Base-by-base conservation (phyloP, 2,329 filamentous ascomycete species). In the Apiospora saccharicola region DNA sequence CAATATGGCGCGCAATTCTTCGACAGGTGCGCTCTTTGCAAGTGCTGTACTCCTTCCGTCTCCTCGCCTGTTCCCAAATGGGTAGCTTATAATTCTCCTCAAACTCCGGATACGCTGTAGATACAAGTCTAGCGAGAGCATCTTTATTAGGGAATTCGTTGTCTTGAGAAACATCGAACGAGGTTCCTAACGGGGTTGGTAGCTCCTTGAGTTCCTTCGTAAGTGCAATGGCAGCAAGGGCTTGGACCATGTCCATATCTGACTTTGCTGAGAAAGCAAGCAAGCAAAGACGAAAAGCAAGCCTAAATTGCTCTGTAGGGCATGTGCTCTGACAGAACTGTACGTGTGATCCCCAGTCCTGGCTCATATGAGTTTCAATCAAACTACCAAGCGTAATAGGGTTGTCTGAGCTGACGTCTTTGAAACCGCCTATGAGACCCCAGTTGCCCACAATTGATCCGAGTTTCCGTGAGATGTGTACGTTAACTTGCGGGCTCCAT, bases 391-490 rank as follows among this genome's bases (percentile, higher is more conserved):
- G 37, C 12, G 67, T 37, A 8, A 26, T 16, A 2, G 67, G 8
- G 24, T 13, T n/a, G 2, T 37, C 41, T 19, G 22, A 26, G 13
- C 12, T 6, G 24, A 26, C 78, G 68, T 16, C 71, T 47, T 34
- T 68, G 46, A 74, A 79, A 43, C 84, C 84, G 80, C 67, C 72
- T 22, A 72, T 82, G 64, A 72, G 72, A 72, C 75, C 79, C 75
- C 78, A 83, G 8, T 7, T 7, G 8, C 12, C n/a, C 34, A 68
- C 26, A n/a, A n/a, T 51, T 12, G 49, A 12, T 13, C 26, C 26
- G n/a, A 51, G n/a, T n/a, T n/a, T 3, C 4, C 7, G 49, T 10
- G n/a, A 24, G 26, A 24, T 24, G n/a, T 51, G 8, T 8, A 51
- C 7, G 14, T 12, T 26, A n/a, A 24, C 3, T 12, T 51, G 49